These are phyloP conservation scores for Podaxis pistillaris DNA, from an alignment of 768 basidiomycete species.

Conservation along the genomic window DNA sequence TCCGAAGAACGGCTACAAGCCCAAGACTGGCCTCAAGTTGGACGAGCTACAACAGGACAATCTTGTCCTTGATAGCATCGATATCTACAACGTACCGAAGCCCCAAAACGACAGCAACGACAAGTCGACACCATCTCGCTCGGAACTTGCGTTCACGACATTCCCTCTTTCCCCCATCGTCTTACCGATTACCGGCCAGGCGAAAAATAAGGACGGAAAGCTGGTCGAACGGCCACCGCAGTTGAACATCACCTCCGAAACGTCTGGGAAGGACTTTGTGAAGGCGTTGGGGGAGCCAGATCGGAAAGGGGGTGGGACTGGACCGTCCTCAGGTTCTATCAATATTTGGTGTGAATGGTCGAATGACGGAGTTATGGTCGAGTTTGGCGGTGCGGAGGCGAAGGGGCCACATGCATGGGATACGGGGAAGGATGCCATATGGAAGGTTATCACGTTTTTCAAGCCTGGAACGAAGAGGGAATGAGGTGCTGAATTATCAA, in stretches of 20 bases:
- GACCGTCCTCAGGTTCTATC: slow-evolving; percentile 81
- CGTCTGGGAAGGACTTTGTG: slow-evolving; percentile 80
- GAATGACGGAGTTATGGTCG: slow-evolving; percentile 77
- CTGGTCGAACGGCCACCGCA: slow-evolving; percentile 32
- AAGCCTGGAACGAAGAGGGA: slow-evolving; percentile 12
- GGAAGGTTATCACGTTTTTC: slow-evolving; percentile 76
- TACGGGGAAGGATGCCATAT: slow-evolving; percentile 74
- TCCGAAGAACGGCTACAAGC: slow-evolving; percentile 65
- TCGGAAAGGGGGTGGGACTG: slow-evolving; percentile 87
- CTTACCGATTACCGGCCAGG: slow-evolving; percentile 35
- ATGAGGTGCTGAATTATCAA: neutral
- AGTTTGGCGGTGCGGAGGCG: slow-evolving; percentile 78
- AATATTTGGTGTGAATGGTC: slow-evolving; percentile 96
- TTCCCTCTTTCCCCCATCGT: slow-evolving; percentile 56
- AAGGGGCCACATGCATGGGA: slow-evolving; percentile 87
- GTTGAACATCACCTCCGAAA: slow-evolving; percentile 44
- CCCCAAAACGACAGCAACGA: slow-evolving; percentile 24
- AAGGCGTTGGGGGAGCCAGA: slow-evolving; percentile 76
- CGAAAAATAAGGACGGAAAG: slow-evolving; percentile 38
- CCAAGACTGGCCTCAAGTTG: slow-evolving; percentile 40
- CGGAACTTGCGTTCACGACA: slow-evolving; percentile 54
- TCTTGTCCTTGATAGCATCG: slow-evolving; percentile 67
- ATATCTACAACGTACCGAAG: slow-evolving; percentile 71
- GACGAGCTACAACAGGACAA: slow-evolving; percentile 39
- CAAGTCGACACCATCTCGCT: slow-evolving; percentile 36